A percentile compares a stretch with the other conserved stretches of the same genome.
phyloP scores from a whole-genome alignment of 1,139 yeast species.

The Taphrina deformans region DNA sequence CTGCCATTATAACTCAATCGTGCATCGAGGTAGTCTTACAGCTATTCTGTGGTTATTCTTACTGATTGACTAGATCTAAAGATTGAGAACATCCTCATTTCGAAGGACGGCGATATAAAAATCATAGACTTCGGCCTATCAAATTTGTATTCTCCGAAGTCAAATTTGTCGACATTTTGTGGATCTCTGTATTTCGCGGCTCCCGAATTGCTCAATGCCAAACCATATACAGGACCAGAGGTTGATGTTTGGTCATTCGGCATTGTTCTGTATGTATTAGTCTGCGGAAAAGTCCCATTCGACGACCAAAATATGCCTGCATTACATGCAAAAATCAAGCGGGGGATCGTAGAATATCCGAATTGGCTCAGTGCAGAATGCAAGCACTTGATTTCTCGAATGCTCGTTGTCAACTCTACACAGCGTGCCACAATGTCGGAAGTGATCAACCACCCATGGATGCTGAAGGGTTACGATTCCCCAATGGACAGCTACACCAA shows the following conservation, averaged over 20 bases:
- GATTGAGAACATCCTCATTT: slow-evolving; percentile 93
- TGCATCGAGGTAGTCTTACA: slow-evolving; percentile 58
- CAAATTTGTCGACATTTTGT: slow-evolving; percentile 86
- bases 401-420: slow-evolving; percentile 87
- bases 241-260: slow-evolving; percentile 99
- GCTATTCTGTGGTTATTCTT: neutral
- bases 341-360: slow-evolving; percentile 92
- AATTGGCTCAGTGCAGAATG: slow-evolving; percentile 77
- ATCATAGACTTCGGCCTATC: slow-evolving; percentile 95
- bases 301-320: slow-evolving; percentile 94
- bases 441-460: slow-evolving; percentile 90
- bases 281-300: slow-evolving; percentile 95
- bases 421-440: slow-evolving; percentile 78
- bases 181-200: slow-evolving; percentile 98
- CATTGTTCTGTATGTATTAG: slow-evolving; percentile 91
- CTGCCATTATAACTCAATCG: slow-evolving; percentile 89
- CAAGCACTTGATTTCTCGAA: slow-evolving; percentile 74
- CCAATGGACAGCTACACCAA: slow-evolving; percentile 74
- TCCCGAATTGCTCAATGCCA: slow-evolving; percentile 89
- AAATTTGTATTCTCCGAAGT: slow-evolving; percentile 72
- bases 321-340: slow-evolving; percentile 88
- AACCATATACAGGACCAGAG: slow-evolving; percentile 93
- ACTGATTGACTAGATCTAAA: slow-evolving; percentile 60
- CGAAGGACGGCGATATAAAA: slow-evolving; percentile 89
- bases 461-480: slow-evolving; percentile 81